Evolutionary conservation across 306 rosid genomes (phyloP).

Genomic region (Prunus davidiana): DNA sequence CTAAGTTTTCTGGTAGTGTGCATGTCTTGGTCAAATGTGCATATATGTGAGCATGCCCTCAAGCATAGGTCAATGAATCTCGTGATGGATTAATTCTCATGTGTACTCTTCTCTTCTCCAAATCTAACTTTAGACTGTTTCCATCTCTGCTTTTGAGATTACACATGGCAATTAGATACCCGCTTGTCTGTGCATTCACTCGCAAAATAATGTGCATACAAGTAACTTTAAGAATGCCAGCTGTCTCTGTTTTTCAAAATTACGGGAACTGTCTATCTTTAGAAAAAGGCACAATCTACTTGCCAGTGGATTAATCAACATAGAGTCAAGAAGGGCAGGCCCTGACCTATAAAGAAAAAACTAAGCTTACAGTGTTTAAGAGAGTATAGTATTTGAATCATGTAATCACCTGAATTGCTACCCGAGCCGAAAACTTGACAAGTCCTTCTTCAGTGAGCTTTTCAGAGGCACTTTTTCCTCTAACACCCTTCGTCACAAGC

Average conservation of each 20-base stretch:
- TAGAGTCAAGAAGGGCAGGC: neutral
- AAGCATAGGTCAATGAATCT: neutral
- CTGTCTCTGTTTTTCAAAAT: neutral
- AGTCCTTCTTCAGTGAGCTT: slow-evolving; percentile 96
- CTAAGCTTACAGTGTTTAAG: neutral
- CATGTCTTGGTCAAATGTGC: neutral
- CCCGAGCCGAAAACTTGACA: slow-evolving; percentile 81
- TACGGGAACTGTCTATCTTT: neutral
- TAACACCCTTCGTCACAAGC: slow-evolving; percentile 69
- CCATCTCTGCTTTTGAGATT: neutral
- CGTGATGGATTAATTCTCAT: neutral
- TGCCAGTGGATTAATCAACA: neutral
- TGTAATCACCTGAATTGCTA: slow-evolving; percentile 81
- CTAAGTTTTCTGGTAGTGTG: neutral
- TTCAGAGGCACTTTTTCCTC: slow-evolving; percentile 78
- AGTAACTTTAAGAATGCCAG: neutral
- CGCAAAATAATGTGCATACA: neutral
- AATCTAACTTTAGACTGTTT: neutral
- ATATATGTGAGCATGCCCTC: neutral
- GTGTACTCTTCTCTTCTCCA: neutral
- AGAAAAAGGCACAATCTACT: neutral
- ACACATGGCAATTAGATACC: neutral
- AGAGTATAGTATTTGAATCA: slow-evolving; percentile 5
- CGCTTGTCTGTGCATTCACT: neutral
- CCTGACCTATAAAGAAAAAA: neutral